Conservation (phyloP, 441 rosid genomes). For the Metrosideros polymorpha region DNA sequence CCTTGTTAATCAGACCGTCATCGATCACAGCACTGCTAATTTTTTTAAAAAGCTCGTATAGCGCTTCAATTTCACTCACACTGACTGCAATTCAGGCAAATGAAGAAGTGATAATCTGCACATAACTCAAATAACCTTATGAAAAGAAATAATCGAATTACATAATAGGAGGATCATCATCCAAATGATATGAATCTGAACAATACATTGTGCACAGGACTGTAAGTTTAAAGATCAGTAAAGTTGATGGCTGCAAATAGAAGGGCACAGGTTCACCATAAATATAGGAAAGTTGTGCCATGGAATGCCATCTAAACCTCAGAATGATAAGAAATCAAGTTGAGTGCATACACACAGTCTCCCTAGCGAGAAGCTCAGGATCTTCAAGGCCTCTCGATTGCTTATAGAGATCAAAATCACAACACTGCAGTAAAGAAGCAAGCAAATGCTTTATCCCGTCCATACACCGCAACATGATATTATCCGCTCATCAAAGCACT, state of each 20-base stretch:
- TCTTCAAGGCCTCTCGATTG: conserved; percentile 77
- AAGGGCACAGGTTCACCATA: background rate
- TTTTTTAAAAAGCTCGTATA: conserved; percentile 95
- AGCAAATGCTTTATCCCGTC: conserved; percentile 54
- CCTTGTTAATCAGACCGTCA: conserved; percentile 95
- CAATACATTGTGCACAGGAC: background rate
- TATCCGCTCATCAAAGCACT: conserved; percentile 48
- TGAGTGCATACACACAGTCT: conserved; percentile 80
- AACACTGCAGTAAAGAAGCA: conserved; percentile 59
- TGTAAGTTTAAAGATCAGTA: background rate
- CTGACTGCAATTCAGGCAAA: conserved; percentile 57
- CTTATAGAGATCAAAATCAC: conserved; percentile 67
- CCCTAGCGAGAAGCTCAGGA: conserved; percentile 92
- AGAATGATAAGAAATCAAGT: background rate
- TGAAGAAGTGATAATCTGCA: conserved; percentile 4
- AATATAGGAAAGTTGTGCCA: background rate
- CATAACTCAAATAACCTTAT: background rate
- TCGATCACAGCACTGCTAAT: conserved; percentile 98
- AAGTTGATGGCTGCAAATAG: background rate
- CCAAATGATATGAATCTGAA: background rate
- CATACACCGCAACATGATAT: conserved; percentile 87
- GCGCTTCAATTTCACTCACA: conserved; percentile 96
- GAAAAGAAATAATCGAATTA: background rate
- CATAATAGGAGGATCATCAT: background rate
- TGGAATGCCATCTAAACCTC: background rate